Base-by-base conservation (phyloP, 257 asterid species). In the Salvia rosmarinus region DNA sequence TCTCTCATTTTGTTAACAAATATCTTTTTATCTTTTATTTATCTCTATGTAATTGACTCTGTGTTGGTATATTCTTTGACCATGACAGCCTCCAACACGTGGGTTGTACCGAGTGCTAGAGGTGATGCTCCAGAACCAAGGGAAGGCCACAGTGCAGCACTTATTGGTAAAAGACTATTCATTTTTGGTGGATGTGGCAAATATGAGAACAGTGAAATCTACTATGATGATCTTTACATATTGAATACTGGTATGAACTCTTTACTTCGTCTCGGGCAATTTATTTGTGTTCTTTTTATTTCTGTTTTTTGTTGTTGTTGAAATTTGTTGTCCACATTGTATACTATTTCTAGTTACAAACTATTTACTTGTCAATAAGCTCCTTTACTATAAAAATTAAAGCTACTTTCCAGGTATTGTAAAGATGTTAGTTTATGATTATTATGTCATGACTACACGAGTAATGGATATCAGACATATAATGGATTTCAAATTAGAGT, bases 81-180 rank as follows among this genome's bases (percentile, higher is more conserved):
- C 67, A 64, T 72, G 70, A 61, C 81, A 95, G 99, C 94, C 75
- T 80, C 89, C 78, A 86, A 87, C 75, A 82, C 94, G 10, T 95
- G 99, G 99, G 68, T 80, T 67, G 75, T 87, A 34, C 98, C 99
- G 34, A 81, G 81, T 72, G 87, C 87, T 61, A 89, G 97, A 85
- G 98, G 98, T 3, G 85, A 88, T 44, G 92, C 86, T 43, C 99
- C 99, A 25, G 96, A 86, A 77, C 91, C 99, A 67, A 85, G 99
- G 79, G 99, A 95, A 82, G 97, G 97, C 32, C 99, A 95, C 64
- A 87, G 97, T 78, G 99, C 99, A 42, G 99, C 98, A 2, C 90
- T 95, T 65, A 82, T 89, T 64, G 99, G 97, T 64, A 87, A 87
- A 88, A 80, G 92, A 70, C 91, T 95, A 70, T 91, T 89, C 86